These are phyloP conservation scores for Tetrapisispora fleetii DNA, from an alignment of 805 yeast genomes.

Conservation along the genomic window DNA sequence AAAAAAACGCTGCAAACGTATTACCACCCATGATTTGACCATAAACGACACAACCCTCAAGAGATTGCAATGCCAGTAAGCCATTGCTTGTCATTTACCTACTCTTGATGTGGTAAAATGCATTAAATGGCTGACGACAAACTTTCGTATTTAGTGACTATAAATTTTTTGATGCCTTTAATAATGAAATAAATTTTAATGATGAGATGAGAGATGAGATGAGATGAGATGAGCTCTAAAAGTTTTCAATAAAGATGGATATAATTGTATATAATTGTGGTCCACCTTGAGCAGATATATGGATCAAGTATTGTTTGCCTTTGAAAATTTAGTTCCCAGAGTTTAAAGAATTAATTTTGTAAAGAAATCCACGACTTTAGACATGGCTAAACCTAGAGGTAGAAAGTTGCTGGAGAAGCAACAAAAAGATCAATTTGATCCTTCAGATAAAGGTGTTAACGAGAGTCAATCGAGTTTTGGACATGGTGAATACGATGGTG, in stretches of 20 bases:
- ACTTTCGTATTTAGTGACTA: background rate
- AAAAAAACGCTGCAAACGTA: too few relatives aligned
- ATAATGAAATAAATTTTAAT: background rate
- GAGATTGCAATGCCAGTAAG: too few relatives aligned
- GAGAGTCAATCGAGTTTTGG: conserved; percentile 4
- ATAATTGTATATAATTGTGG: too few relatives aligned
- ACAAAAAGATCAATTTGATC: conserved; percentile 16
- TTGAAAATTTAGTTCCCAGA: too few relatives aligned
- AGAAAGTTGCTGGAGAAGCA: conserved; percentile 31
- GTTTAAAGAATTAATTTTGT: too few relatives aligned
- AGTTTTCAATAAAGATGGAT: too few relatives aligned
- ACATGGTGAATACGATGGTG: conserved; percentile 10
- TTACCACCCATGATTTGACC: too few relatives aligned
- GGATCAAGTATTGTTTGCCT: background rate
- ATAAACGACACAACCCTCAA: too few relatives aligned
- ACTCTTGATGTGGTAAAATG: too few relatives aligned
- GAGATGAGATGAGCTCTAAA: conserved; percentile 8
- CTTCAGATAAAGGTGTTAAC: conserved; percentile 6
- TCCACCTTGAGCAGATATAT: background rate
- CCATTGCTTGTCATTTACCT: too few relatives aligned
- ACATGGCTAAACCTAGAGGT: conserved; percentile 31
- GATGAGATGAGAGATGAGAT: conserved; percentile 7
- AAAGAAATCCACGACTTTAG: background rate
- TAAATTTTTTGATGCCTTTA: background rate
- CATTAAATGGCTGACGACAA: background rate